Conservation (phyloP, 805 yeast species). For the Myxozyma vanderwaltii region DNA sequence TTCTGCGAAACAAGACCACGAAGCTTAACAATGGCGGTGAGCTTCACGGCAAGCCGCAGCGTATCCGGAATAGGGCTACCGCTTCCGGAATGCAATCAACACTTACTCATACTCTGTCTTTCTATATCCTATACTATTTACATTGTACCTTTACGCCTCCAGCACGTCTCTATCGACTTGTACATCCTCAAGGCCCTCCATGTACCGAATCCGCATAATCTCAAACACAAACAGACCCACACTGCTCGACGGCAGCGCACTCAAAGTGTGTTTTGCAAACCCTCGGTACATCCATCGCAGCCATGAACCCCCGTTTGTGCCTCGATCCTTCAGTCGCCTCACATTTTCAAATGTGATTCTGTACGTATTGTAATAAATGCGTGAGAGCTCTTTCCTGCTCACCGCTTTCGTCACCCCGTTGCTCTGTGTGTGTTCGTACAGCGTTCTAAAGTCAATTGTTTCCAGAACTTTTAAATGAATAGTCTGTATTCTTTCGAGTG, state of each 20-base stretch:
- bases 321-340: slow-evolving; percentile 45
- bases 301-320: slow-evolving; percentile 13
- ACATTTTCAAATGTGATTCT: slow-evolving; percentile 68
- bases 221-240: slow-evolving; percentile 84
- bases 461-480: slow-evolving; percentile 78
- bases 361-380: slow-evolving; percentile 70
- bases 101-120: neutral
- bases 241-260: slow-evolving; percentile 85
- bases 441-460: slow-evolving; percentile 66
- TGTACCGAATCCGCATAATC: slow-evolving; percentile 55
- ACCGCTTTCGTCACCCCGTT: neutral
- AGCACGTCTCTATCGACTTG: neutral
- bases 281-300: slow-evolving; percentile 71
- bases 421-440: slow-evolving; percentile 1
- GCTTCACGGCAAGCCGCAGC: slow-evolving; percentile 4
- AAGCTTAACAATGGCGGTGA: neutral
- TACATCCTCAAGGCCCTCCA: slow-evolving; percentile 14
- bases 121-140: neutral
- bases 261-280: slow-evolving; percentile 66
- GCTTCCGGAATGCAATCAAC: neutral
- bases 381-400: neutral
- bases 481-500: slow-evolving; percentile 75
- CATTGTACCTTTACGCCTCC: neutral
- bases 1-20: no score
- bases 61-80: neutral